Evolutionary conservation across 2,329 filamentous ascomycete genomes (phyloP), one percentile per base, ranked within the genome.

Genomic region (Trichoderma guizhouense): DNA sequence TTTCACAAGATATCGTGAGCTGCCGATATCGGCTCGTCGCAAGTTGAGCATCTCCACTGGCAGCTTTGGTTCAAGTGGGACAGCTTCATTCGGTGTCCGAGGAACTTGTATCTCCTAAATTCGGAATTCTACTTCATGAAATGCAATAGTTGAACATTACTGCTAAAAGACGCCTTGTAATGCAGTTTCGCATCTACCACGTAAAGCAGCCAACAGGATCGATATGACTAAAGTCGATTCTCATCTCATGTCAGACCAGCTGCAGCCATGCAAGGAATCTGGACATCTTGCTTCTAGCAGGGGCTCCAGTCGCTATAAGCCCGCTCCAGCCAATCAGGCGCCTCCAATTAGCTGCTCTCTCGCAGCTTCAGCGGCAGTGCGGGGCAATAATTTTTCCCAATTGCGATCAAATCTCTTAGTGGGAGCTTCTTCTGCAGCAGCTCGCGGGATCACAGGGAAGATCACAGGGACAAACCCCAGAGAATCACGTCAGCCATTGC

Each of bases 391-490:
- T 47, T 71, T 55, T 64, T 71, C 32, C 47, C 51, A 18, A 26
- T 9, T 64, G 58, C 58, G 34, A 51, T 71, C 39, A 43, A 43
- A 43, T 39, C 62, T 66, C 55, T 36, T 69, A 67, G 61, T 64
- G 68, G 51, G 61, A 57, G 43, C 39, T 53, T 63, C 58, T 32
- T 47, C 43, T 34, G 60, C 8, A 39, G 65, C 28, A 68, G 53
- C 65, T 68, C 34, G 53, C 57, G 36, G 30, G 67, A 70, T 79
- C 78, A 81, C 79, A 79, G 78, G 79, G 78, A 78, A 79, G 76
- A 79, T 77, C 78, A 81, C 79, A 81, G 78, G 79, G 78, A 76
- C 73, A 74, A 73, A 77, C 60, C 62, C 72, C 71, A 76, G 68
- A 53, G 69, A 51, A 65, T 72, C 64, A 72, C 64, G 64, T 72